Evolutionary conservation across 306 rosid species (phyloP).

Genomic region (Fragaria ananassa): DNA sequence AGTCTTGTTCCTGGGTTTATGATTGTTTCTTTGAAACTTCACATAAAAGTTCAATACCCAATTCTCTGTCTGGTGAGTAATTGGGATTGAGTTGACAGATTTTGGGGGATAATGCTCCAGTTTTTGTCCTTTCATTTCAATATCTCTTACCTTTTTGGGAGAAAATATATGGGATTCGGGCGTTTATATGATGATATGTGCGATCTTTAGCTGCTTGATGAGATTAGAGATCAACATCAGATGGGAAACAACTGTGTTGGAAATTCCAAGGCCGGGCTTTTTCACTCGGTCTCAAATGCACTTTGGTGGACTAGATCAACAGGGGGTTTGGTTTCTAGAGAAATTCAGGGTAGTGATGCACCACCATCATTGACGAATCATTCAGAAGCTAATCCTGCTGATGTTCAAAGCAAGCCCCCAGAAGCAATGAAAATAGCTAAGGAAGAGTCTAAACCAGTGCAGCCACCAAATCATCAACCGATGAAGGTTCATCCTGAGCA

Average conservation of each 20-base stretch:
- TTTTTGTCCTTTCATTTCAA: neutral
- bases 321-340: conserved; percentile 22
- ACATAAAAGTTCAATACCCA: neutral
- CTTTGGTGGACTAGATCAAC: conserved; percentile 44
- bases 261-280: conserved; percentile 29
- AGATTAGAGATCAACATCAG: conserved; percentile 18
- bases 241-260: conserved; percentile 89
- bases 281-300: conserved; percentile 29
- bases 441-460: conserved; percentile 30
- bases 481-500: conserved; percentile 15
- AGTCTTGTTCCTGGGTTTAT: conserved; percentile 7
- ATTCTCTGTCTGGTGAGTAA: neutral
- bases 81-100: conserved; percentile 11
- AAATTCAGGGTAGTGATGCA: neutral
- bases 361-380: conserved; percentile 9
- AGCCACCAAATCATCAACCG: neutral
- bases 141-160: conserved; percentile 7
- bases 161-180: conserved; percentile 4
- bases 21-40: neutral
- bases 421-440: conserved; percentile 39
- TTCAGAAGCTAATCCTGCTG: conserved; percentile 2
- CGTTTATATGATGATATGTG: neutral
- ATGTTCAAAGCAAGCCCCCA: conserved; percentile 50
- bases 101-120: conserved; percentile 1
- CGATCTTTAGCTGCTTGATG: conserved; percentile 1